phyloP scores from a whole-genome alignment of 495 filamentous ascomycete species.

The Tuber microsphaerosporum region DNA sequence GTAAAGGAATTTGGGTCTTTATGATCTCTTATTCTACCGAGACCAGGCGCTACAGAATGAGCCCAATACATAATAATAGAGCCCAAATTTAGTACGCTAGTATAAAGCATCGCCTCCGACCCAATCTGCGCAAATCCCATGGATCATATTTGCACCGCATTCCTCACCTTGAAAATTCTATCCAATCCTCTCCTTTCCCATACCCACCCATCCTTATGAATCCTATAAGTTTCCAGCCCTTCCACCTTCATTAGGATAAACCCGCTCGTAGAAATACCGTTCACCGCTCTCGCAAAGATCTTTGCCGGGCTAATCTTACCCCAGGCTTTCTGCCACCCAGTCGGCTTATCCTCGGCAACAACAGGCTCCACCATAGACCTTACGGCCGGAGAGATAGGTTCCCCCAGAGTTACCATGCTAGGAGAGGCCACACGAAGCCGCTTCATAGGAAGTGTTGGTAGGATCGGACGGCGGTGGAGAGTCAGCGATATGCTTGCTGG shows the following conservation, averaged over 20 bases:
- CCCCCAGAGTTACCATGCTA: slow-evolving; percentile 19
- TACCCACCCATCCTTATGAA: slow-evolving; percentile 36
- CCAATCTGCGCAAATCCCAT: slow-evolving; percentile 7
- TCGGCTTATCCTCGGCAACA: slow-evolving; percentile 10
- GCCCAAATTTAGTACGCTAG: neutral
- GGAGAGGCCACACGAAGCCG: slow-evolving; percentile 28
- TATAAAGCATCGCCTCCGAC: neutral
- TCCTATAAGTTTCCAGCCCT: slow-evolving; percentile 22
- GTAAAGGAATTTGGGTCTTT: neutral
- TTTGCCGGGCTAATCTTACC: slow-evolving; percentile 15
- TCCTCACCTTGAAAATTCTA: slow-evolving; percentile 24
- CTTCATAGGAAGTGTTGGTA: slow-evolving; percentile 28
- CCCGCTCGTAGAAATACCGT: slow-evolving; percentile 10
- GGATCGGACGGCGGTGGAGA: slow-evolving; percentile 28
- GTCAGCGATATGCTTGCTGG: slow-evolving; percentile 21
- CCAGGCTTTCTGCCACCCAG: slow-evolving; percentile 15
- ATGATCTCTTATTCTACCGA: neutral
- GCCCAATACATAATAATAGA: neutral
- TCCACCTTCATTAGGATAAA: slow-evolving; percentile 31
- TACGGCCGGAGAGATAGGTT: slow-evolving; percentile 16
- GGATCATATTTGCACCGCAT: neutral
- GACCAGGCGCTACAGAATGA: neutral
- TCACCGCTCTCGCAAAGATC: neutral
- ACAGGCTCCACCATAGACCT: neutral
- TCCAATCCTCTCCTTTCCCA: slow-evolving; percentile 41